A percentile compares a stretch with the other conserved stretches of the same genome.
These are phyloP conservation scores for Kuraishia molischiana DNA, from an alignment of 805 yeast genomes.

Conservation along the genomic window DNA sequence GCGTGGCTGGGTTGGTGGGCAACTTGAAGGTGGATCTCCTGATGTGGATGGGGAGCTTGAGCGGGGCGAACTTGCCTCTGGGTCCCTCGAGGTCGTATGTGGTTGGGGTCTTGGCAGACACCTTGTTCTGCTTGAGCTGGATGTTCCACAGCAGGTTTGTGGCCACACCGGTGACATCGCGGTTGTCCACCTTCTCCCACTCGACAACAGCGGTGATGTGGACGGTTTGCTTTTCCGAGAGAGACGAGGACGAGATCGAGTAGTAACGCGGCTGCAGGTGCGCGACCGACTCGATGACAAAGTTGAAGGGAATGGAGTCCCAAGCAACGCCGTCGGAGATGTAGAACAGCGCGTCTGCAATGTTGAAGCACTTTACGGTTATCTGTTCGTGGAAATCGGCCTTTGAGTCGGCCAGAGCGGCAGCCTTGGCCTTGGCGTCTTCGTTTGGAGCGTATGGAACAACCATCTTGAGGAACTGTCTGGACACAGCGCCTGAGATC, in stretches of 20 bases:
- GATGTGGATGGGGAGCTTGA: slow-evolving; percentile 79
- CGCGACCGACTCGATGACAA: slow-evolving; percentile 71
- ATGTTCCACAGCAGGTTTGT: slow-evolving; percentile 79
- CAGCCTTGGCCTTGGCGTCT: slow-evolving; percentile 37
- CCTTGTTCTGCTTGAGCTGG: slow-evolving; percentile 46
- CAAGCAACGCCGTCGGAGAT: slow-evolving; percentile 63
- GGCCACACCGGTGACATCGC: slow-evolving; percentile 71
- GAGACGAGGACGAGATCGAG: slow-evolving; percentile 87
- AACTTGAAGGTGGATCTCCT: slow-evolving; percentile 93
- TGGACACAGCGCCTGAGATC: slow-evolving; percentile 87
- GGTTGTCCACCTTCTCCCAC: slow-evolving; percentile 30
- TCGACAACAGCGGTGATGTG: slow-evolving; percentile 93
- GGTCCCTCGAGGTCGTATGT: slow-evolving; percentile 82
- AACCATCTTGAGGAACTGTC: slow-evolving; percentile 69
- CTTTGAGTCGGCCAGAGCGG: slow-evolving; percentile 57
- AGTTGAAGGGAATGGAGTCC: slow-evolving; percentile 72
- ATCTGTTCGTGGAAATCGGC: slow-evolving; percentile 57
- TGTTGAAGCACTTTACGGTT: slow-evolving; percentile 49
- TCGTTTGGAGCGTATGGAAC: slow-evolving; percentile 75
- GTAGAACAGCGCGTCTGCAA: slow-evolving; percentile 61
- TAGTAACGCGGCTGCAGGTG: slow-evolving; percentile 91
- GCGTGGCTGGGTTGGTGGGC: slow-evolving; percentile 75
- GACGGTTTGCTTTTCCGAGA: slow-evolving; percentile 61
- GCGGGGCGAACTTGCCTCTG: slow-evolving; percentile 40
- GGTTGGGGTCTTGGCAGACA: slow-evolving; percentile 31